Evolutionary conservation across 345 rosid species (phyloP).

Genomic region (Turritis glabra): DNA sequence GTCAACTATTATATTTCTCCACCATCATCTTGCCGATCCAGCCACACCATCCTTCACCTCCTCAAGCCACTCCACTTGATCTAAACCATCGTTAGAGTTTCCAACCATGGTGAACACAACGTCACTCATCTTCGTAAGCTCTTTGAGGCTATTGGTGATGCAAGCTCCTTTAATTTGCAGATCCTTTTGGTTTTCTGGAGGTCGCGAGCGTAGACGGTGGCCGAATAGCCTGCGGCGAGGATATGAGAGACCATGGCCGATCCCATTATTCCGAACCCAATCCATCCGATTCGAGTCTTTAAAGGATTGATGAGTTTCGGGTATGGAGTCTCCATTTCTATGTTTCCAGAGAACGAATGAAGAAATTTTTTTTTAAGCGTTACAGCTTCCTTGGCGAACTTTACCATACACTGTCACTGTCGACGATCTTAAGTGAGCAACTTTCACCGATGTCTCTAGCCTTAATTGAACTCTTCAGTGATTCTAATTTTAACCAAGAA

Average conservation of each 20-base stretch:
- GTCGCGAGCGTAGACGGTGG: slow-evolving; percentile 68
- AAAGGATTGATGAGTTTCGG: slow-evolving; percentile 52
- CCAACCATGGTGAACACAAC: slow-evolving; percentile 85
- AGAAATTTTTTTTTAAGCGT: too few species aligned
- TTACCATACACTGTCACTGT: too few species aligned
- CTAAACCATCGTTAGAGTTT: slow-evolving; percentile 75
- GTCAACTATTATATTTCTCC: slow-evolving; percentile 62
- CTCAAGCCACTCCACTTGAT: slow-evolving; percentile 46
- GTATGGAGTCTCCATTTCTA: slow-evolving; percentile 60
- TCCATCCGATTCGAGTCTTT: slow-evolving; percentile 74
- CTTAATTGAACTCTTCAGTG: too few species aligned
- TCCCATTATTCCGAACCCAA: slow-evolving; percentile 87
- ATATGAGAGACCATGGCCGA: slow-evolving; percentile 82
- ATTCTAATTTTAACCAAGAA: too few species aligned
- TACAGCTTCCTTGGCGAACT: too few species aligned
- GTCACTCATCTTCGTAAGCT: slow-evolving; percentile 53
- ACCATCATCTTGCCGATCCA: slow-evolving; percentile 69
- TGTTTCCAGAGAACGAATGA: not conserved
- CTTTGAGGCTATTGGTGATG: slow-evolving; percentile 45
- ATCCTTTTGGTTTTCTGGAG: slow-evolving; percentile 54
- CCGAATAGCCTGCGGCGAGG: slow-evolving; percentile 62
- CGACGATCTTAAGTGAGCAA: too few species aligned
- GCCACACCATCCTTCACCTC: slow-evolving; percentile 66
- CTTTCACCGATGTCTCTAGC: too few species aligned
- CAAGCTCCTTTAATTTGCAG: slow-evolving; percentile 66